Percentiles rank a stretch among this genome's conserved stretches.
Conservation (phyloP, 2,329 filamentous ascomycete genomes). For the Fusarium multiceps region DNA sequence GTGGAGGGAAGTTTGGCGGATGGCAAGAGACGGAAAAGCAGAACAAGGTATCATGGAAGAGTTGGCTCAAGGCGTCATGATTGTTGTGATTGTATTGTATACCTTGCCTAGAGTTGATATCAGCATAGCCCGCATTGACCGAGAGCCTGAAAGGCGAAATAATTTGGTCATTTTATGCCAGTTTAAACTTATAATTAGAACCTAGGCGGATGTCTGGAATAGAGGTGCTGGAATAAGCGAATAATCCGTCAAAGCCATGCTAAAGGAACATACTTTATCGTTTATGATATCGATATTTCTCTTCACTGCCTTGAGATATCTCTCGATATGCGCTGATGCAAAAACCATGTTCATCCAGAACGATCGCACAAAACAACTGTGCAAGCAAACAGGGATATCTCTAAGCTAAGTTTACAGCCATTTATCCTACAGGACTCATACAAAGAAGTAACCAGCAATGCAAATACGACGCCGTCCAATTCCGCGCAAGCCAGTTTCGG, state of each 20-base stretch:
- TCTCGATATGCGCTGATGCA: neutral
- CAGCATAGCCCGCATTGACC: neutral
- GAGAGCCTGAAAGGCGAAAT: neutral
- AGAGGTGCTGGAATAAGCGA: neutral
- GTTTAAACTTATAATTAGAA: neutral
- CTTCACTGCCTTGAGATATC: neutral
- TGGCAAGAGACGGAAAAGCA: slow-evolving; percentile 42
- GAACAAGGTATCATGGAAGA: slow-evolving; percentile 29
- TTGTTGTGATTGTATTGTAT: neutral
- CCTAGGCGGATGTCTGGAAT: neutral
- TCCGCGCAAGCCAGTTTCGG: slow-evolving; percentile 7
- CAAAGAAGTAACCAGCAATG: slow-evolving; percentile 21
- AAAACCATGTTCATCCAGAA: neutral
- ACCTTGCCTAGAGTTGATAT: neutral
- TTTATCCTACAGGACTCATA: neutral
- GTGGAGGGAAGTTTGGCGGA: slow-evolving; percentile 39
- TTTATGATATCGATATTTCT: neutral
- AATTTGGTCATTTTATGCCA: neutral
- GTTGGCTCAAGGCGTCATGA: slow-evolving; percentile 29
- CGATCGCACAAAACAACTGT: neutral
- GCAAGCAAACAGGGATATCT: slow-evolving; percentile 14
- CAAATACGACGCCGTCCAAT: slow-evolving; percentile 10
- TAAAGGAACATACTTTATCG: neutral
- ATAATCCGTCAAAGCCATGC: neutral
- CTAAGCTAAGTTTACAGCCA: slow-evolving; percentile 7